These are phyloP conservation scores for Gymnopus androsaceus DNA, from an alignment of 1,284 basidiomycete species.

Conservation along the genomic window DNA sequence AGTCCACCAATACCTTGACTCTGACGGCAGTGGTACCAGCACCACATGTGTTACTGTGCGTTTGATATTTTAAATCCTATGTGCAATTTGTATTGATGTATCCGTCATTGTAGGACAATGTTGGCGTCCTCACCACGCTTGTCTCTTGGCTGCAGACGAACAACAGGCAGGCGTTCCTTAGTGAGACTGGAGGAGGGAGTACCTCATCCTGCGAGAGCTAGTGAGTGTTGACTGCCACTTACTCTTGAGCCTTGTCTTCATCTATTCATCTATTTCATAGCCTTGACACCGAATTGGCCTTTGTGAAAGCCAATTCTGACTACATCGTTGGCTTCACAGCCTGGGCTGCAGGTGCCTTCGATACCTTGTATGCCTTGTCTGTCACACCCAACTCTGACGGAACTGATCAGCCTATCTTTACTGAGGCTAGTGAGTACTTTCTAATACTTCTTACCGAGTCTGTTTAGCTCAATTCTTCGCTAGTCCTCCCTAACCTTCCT, in stretches of 20 bases:
- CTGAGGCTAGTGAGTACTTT: constrained; percentile 7
- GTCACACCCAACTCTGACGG: constrained; percentile 13
- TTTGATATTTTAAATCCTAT: not conserved
- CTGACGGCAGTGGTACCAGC: constrained; percentile 58
- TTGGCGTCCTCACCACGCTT: constrained; percentile 41
- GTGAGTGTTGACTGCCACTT: constrained; percentile 27
- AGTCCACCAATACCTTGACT: constrained; percentile 66
- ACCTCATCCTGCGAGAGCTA: constrained; percentile 48
- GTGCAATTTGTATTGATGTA: not conserved
- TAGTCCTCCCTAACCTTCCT: constrained; percentile 10
- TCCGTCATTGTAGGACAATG: constrained; percentile 37
- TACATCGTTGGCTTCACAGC: constrained; percentile 50
- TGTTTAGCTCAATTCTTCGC: not conserved
- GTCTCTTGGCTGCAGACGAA: not conserved
- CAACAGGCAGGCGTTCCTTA: constrained; percentile 4
- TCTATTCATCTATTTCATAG: constrained; percentile 23
- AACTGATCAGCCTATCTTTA: constrained; percentile 8
- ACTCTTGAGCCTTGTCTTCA: not conserved
- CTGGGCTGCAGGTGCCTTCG: constrained; percentile 29
- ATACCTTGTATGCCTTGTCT: constrained; percentile 10
- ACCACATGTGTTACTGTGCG: constrained; percentile 46
- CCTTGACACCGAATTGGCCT: constrained; percentile 46
- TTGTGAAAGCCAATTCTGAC: constrained; percentile 46
- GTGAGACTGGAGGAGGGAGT: constrained; percentile 61
- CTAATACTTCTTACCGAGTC: not conserved